These are phyloP conservation scores for Phytophthora pseudosyringae DNA, from an alignment of 352 stramenopile genomes.

Conservation along the genomic window DNA sequence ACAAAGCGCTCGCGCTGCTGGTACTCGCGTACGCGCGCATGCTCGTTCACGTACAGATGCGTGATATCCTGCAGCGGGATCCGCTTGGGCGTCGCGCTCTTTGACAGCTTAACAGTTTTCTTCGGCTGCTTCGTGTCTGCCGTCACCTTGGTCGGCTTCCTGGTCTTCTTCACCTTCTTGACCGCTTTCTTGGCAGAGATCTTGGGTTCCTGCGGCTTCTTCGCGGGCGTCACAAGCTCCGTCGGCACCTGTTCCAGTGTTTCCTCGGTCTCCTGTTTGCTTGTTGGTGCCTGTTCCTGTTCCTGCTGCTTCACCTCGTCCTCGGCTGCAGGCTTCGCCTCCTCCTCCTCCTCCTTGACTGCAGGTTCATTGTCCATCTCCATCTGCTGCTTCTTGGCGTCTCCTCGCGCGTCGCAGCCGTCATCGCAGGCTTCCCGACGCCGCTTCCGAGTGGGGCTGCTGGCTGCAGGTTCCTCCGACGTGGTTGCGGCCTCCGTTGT, in stretches of 20 bases:
- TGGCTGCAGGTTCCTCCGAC: constrained; percentile 3
- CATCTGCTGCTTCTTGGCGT: constrained; percentile 16
- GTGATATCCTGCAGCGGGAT: constrained; percentile 72
- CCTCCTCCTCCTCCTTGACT: constrained; percentile 3
- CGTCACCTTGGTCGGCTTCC: constrained; percentile 22
- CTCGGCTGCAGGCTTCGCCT: background rate
- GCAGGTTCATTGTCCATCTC: background rate
- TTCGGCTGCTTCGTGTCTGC: constrained; percentile 9
- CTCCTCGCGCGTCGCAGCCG: constrained; percentile 12
- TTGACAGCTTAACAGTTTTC: constrained; percentile 26
- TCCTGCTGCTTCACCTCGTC: background rate
- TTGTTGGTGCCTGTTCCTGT: background rate
- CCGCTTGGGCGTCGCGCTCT: constrained; percentile 42
- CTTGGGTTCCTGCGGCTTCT: constrained; percentile 36
- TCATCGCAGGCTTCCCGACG: constrained; percentile 15
- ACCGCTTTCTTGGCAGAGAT: constrained; percentile 30
- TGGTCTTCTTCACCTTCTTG: constrained; percentile 34
- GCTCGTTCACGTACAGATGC: constrained; percentile 63
- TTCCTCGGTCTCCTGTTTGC: background rate
- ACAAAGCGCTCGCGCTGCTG: constrained; percentile 29
- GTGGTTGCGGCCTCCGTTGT: constrained; percentile 13
- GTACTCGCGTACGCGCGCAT: constrained; percentile 19
- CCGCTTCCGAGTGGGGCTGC: constrained; percentile 3
- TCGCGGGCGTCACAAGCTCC: constrained; percentile 28
- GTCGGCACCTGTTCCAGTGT: constrained; percentile 8